A percentile compares a stretch with the other conserved stretches of the same genome.
These are phyloP conservation scores for Microdochium trichocladiopsis DNA, from an alignment of 2,329 filamentous ascomycete species.

Conservation along the genomic window DNA sequence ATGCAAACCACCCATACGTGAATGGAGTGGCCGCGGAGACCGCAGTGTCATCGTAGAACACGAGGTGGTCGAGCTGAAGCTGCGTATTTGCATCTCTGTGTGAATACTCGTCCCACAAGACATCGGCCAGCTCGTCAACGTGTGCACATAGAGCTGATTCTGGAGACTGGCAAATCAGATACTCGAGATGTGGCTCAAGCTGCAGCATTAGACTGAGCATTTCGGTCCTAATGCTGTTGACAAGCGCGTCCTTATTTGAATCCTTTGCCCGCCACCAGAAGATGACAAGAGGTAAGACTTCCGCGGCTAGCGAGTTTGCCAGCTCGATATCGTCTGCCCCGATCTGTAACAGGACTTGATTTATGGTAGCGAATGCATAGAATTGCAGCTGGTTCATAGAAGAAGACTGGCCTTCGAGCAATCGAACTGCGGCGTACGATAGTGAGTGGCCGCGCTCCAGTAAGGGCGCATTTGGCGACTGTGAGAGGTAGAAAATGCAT, in stretches of 20 bases:
- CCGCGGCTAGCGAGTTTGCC: conserved; percentile 50
- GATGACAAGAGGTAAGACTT: conserved; percentile 63
- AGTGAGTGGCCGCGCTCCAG: conserved; percentile 47
- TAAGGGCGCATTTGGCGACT: conserved; percentile 62
- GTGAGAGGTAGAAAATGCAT: conserved; percentile 58
- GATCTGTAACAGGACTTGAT: conserved; percentile 58
- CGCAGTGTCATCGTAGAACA: conserved; percentile 39
- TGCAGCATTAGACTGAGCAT: conserved; percentile 67
- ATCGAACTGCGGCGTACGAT: conserved; percentile 46
- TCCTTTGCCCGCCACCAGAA: conserved; percentile 73
- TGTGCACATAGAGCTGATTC: conserved; percentile 31
- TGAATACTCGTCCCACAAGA: conserved; percentile 72
- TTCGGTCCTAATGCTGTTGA: conserved; percentile 64
- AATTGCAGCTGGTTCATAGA: conserved; percentile 60
- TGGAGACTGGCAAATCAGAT: conserved; percentile 37
- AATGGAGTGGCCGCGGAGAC: conserved; percentile 34
- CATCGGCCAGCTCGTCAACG: conserved; percentile 61
- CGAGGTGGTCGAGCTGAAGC: conserved; percentile 72
- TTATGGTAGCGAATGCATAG: conserved; percentile 68
- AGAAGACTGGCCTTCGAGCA: conserved; percentile 52
- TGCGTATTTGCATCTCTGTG: conserved; percentile 63
- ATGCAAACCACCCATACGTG: conserved; percentile 40
- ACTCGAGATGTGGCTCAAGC: conserved; percentile 56
- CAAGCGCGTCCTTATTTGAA: conserved; percentile 48
- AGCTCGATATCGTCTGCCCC: conserved; percentile 63